Evolutionary conservation across 805 yeast genomes (phyloP).

Genomic region (Candida hungchunana): DNA sequence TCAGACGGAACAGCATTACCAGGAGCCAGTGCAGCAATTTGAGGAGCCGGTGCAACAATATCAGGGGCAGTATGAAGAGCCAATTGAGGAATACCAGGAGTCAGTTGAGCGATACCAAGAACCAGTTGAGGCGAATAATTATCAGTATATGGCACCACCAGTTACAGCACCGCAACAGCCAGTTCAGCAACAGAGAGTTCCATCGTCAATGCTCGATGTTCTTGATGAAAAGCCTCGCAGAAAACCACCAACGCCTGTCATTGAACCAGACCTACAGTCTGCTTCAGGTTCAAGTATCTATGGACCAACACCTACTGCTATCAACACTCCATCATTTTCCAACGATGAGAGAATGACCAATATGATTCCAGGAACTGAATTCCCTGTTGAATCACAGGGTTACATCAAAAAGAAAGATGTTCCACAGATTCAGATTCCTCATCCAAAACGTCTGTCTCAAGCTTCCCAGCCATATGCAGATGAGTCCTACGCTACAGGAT

Average conservation of each 20-base stretch:
- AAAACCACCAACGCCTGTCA: constrained; percentile 10
- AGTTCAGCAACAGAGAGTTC: no score
- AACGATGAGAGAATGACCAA: background rate
- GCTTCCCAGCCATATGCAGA: background rate
- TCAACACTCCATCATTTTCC: constrained; percentile 7
- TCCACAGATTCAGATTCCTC: constrained; percentile 11
- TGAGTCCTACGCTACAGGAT: no score
- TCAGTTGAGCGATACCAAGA: background rate
- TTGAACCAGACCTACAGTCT: constrained; percentile 5
- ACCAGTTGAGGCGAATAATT: no score
- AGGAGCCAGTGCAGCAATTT: background rate
- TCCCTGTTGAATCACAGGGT: constrained; percentile 5
- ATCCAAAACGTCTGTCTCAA: constrained; percentile 10
- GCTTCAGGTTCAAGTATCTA: constrained; percentile 23
- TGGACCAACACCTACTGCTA: constrained; percentile 16
- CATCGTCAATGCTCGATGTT: constrained; percentile 6
- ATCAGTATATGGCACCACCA: no score
- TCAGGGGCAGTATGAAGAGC: constrained; percentile 2
- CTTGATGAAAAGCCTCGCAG: constrained; percentile 3
- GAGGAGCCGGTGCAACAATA: background rate
- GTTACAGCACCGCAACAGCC: no score
- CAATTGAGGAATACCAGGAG: background rate
- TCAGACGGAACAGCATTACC: constrained; percentile 3
- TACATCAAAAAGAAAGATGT: constrained; percentile 1
- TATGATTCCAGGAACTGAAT: constrained; percentile 8